A percentile compares a stretch with the other conserved stretches of the same genome.
Evolutionary conservation across 2,329 filamentous ascomycete species (phyloP).

Genomic region (Chrysoporthe deuterocubensis): DNA sequence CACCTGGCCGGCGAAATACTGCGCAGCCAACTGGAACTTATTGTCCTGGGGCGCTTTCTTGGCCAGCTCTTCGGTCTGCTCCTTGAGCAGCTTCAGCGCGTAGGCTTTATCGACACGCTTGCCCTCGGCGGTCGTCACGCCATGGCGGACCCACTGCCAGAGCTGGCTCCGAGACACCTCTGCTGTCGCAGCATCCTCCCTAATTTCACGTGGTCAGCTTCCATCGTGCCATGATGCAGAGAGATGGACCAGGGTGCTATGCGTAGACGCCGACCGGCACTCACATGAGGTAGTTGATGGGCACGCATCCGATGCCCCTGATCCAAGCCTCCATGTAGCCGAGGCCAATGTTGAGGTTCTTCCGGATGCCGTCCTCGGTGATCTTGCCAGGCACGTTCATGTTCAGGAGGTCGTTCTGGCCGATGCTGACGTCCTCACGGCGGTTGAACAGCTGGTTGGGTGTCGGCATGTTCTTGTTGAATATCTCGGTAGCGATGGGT

Average conservation of each 20-base stretch:
- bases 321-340: slow-evolving; percentile 99
- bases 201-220: slow-evolving; percentile 34
- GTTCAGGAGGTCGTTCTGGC: slow-evolving; percentile 89
- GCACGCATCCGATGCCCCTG: slow-evolving; percentile 90
- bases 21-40: slow-evolving; percentile 86
- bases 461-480: slow-evolving; percentile 98
- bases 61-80: slow-evolving; percentile 78
- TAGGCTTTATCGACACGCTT: slow-evolving; percentile 94
- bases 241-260: too few species aligned
- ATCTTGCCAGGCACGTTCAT: slow-evolving; percentile 95
- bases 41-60: slow-evolving; percentile 81
- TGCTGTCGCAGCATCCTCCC: slow-evolving; percentile 93
- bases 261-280: slow-evolving; percentile 31
- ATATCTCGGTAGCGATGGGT: slow-evolving; percentile 84
- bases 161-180: slow-evolving; percentile 94
- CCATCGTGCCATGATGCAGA: background rate
- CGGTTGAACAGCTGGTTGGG: slow-evolving; percentile 94
- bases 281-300: slow-evolving; percentile 95
- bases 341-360: slow-evolving; percentile 96
- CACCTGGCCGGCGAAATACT: slow-evolving; percentile 92
- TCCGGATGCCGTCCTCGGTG: slow-evolving; percentile 92
- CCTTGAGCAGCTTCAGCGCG: slow-evolving; percentile 81
- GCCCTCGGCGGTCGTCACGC: slow-evolving; percentile 79
- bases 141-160: slow-evolving; percentile 89
- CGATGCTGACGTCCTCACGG: slow-evolving; percentile 85